Evolutionary conservation across 2,329 filamentous ascomycete genomes (phyloP).

Genomic region (Fusarium sambucinum): DNA sequence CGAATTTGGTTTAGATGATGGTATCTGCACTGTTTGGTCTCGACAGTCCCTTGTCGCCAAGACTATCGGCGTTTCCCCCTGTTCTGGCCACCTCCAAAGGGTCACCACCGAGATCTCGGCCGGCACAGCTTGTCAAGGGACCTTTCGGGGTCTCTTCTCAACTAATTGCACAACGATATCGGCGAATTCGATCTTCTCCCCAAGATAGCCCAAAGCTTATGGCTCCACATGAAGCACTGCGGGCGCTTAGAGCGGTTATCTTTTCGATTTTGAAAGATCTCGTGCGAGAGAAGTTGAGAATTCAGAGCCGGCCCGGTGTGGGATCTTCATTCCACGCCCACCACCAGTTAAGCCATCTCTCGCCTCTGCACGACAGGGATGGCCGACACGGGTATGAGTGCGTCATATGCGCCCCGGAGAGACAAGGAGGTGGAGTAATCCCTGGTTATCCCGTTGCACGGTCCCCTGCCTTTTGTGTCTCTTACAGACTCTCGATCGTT

Average conservation of each 20-base stretch:
- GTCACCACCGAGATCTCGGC: conserved; percentile 39
- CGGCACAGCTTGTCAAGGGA: conserved; percentile 38
- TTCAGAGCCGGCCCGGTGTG: conserved; percentile 39
- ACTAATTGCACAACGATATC: not conserved
- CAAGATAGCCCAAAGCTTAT: not conserved
- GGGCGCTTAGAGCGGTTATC: conserved; percentile 41
- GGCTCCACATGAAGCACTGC: conserved; percentile 2
- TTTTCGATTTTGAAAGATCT: conserved; percentile 27
- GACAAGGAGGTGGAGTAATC: conserved; percentile 39
- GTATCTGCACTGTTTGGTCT: conserved; percentile 29
- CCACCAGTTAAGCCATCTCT: conserved; percentile 36
- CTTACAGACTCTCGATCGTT: conserved; percentile 38
- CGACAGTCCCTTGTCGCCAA: conserved; percentile 41
- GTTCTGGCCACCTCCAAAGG: conserved; percentile 29
- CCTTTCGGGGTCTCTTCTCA: conserved; percentile 7
- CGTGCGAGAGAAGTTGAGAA: conserved; percentile 22
- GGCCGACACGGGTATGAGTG: conserved; percentile 45
- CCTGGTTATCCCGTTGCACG: conserved; percentile 39
- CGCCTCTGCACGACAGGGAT: conserved; percentile 43
- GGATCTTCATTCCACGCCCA: conserved; percentile 42
- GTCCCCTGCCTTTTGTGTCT: conserved; percentile 39
- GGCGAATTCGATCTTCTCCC: not conserved
- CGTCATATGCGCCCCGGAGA: conserved; percentile 48
- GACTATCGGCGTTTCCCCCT: conserved; percentile 37
- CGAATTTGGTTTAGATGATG: conserved; percentile 21